These are phyloP conservation scores for Thecaphora thlaspeos DNA, from an alignment of 1,284 basidiomycete genomes.

Conservation along the genomic window DNA sequence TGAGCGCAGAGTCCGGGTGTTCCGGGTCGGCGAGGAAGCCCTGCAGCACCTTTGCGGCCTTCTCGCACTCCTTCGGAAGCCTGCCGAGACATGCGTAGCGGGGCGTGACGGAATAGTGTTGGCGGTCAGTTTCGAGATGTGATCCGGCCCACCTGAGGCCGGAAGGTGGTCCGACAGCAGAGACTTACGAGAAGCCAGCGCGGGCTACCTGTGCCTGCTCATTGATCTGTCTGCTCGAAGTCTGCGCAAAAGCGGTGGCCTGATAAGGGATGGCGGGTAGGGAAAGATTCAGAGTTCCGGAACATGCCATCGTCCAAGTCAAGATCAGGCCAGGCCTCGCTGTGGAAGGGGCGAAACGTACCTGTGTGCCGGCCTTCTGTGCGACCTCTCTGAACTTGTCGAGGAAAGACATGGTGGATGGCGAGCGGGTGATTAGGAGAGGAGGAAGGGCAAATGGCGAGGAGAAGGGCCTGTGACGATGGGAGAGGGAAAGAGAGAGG, in stretches of 20 bases:
- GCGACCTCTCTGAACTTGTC: conserved; percentile 78
- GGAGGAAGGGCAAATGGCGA: neutral
- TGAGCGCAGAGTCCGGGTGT: conserved; percentile 84
- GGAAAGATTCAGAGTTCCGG: neutral
- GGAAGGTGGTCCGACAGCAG: no score
- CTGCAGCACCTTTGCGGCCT: conserved; percentile 84
- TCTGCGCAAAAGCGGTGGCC: conserved; percentile 52
- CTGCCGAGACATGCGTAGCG: no score
- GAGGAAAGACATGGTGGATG: conserved; percentile 64
- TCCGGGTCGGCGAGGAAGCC: conserved; percentile 88
- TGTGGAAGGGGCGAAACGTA: conserved; percentile 45
- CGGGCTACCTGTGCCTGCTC: conserved; percentile 47
- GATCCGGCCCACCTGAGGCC: no score
- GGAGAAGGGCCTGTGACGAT: no score
- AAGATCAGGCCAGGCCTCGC: neutral
- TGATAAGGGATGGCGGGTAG: conserved; percentile 9
- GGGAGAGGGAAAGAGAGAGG: neutral
- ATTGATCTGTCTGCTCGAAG: conserved; percentile 34
- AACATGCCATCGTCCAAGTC: neutral
- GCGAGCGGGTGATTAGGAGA: no score
- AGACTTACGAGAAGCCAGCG: conserved; percentile 44
- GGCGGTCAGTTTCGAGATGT: no score
- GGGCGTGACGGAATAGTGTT: no score
- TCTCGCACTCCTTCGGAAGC: conserved; percentile 62
- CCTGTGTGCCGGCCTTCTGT: conserved; percentile 75